phyloP scores from a whole-genome alignment of 2,329 filamentous ascomycete species.

The Diaporthe caulivora region DNA sequence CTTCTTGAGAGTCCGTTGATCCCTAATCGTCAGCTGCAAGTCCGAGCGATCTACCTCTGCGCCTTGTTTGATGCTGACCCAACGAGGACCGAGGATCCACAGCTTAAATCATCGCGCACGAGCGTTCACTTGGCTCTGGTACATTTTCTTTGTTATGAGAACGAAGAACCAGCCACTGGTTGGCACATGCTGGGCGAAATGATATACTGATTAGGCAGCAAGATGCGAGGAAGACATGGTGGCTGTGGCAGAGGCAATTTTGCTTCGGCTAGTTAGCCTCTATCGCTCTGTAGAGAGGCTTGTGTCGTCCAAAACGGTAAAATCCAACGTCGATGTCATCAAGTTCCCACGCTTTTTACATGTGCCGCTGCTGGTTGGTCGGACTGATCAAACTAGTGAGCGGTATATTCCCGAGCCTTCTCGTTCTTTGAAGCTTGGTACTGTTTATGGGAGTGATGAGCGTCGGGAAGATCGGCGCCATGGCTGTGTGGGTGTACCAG shows the following conservation, averaged over 20 bases:
- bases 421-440: conserved; percentile 1
- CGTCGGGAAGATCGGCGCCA: not conserved
- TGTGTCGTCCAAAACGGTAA: not conserved
- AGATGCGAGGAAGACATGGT: not conserved
- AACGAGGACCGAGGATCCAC: not conserved
- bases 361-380: not conserved
- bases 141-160: not conserved
- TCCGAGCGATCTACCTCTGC: conserved; percentile 1
- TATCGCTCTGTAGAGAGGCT: conserved; percentile 2
- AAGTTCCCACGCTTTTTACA: not conserved
- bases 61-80: not conserved
- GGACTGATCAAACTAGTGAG: not conserved
- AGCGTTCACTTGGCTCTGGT: not conserved
- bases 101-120: not conserved
- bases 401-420: not conserved
- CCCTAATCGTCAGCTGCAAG: not conserved
- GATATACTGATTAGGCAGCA: not conserved
- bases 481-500: conserved; percentile 14
- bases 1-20: not conserved
- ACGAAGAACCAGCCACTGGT: not conserved
- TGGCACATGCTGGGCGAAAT: not conserved
- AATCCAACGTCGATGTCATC: not conserved
- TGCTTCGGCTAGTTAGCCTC: not conserved
- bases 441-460: not conserved
- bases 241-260: not conserved